A percentile compares a stretch with the other conserved stretches of the same genome.
These are phyloP conservation scores for Solanum infundibuliforme DNA, from an alignment of 257 asterid genomes.

Conservation along the genomic window DNA sequence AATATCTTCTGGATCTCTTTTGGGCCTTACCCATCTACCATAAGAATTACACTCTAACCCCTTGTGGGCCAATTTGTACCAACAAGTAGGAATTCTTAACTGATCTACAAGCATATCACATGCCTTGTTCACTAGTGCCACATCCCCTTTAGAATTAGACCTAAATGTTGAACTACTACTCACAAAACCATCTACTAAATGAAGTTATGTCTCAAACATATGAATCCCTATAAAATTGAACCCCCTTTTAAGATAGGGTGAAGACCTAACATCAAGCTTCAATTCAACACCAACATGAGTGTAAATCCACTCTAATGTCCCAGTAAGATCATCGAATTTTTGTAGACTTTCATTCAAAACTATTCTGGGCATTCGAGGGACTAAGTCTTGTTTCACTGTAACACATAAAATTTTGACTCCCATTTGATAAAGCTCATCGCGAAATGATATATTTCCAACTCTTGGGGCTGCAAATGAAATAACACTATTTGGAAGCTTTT, in stretches of 20 bases:
- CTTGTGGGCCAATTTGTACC: conserved; percentile 65
- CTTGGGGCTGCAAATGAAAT: conserved; percentile 70
- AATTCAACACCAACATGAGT: conserved; percentile 72
- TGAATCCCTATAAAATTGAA: conserved; percentile 53
- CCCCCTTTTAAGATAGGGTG: conserved; percentile 48
- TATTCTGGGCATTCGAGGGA: conserved; percentile 66
- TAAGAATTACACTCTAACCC: conserved; percentile 43
- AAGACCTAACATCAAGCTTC: conserved; percentile 44
- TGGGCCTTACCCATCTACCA: conserved; percentile 79
- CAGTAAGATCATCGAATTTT: conserved; percentile 53
- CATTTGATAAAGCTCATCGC: conserved; percentile 55
- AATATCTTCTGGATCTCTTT: conserved; percentile 53
- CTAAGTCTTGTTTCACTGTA: conserved; percentile 52
- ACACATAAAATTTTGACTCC: conserved; percentile 53
- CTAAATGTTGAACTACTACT: conserved; percentile 36
- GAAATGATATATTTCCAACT: conserved; percentile 71
- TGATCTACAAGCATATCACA: conserved; percentile 76
- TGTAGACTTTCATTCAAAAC: conserved; percentile 64
- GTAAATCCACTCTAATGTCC: conserved; percentile 75
- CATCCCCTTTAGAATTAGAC: conserved; percentile 51
- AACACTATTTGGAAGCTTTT: conserved; percentile 33
- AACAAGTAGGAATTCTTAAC: conserved; percentile 47
- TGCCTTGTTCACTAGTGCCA: conserved; percentile 61
- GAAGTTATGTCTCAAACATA: conserved; percentile 68
- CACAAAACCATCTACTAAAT: conserved; percentile 51